Conservation (phyloP, 441 rosid genomes). For the Euphorbia schlechtendalii region DNA sequence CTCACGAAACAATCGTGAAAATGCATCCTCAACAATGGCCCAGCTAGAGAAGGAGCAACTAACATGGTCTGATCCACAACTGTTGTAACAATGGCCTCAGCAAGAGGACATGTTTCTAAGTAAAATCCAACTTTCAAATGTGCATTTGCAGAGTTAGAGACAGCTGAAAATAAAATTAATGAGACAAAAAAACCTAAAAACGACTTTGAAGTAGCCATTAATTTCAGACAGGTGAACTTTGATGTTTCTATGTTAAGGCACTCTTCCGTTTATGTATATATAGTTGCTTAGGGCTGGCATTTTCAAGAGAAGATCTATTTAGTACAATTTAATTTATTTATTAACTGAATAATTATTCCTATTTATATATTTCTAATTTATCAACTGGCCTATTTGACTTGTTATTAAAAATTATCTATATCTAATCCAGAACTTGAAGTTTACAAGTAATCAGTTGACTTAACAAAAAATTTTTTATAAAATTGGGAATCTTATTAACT, state of each 20-base stretch:
- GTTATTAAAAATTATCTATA: neutral
- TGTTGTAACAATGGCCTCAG: conserved; percentile 36
- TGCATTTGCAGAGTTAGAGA: conserved; percentile 20
- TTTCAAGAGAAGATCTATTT: too few species aligned
- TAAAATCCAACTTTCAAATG: conserved; percentile 51
- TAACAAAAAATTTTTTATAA: too few species aligned
- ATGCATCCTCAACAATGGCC: too few species aligned
- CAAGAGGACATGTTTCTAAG: conserved; percentile 32
- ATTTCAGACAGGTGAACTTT: neutral
- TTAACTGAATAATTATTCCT: too few species aligned
- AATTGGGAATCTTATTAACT: neutral
- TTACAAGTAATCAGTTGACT: neutral
- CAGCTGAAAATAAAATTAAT: conserved; percentile 22
- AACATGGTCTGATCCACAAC: conserved; percentile 29
- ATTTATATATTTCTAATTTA: neutral
- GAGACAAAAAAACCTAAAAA: conserved; percentile 27
- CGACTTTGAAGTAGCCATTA: conserved; percentile 37
- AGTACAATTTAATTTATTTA: too few species aligned
- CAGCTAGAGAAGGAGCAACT: conserved; percentile 39
- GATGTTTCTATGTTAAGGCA: neutral
- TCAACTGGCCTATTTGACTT: neutral
- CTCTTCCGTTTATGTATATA: neutral
- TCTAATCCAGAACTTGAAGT: neutral
- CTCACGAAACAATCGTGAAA: conserved; percentile 64
- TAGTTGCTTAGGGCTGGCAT: neutral